Base-by-base conservation (phyloP, 2,329 filamentous ascomycete genomes). In the Trichoderma sp. region DNA sequence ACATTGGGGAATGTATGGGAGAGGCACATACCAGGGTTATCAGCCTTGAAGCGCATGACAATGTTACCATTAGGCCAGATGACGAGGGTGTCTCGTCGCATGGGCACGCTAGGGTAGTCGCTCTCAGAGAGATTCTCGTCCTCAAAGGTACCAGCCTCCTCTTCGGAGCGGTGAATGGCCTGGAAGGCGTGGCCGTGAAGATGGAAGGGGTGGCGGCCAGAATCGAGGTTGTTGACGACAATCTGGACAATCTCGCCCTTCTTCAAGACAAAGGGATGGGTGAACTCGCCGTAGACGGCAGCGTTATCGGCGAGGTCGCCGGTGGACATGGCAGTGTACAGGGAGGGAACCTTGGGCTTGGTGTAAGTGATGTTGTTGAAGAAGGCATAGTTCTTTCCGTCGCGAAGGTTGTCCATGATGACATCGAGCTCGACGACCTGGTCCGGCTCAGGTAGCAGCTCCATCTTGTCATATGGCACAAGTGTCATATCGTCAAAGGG, bases 331-430 rank as follows among this genome's bases (percentile, higher is more conserved):
- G 87, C 93, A 0, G 92, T 93, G 84, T 94, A 97, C 0, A 97
- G 85, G 0, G 91, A 90, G 0, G 94, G 94, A 0, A 97, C 93
- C 79, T 93, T 93, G 63, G 92, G 93, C 0, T 82, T 71, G 4
- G 88, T 87, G 79, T 95, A 97, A 34, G 92, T 93, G 74, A 93
- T 88, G 80, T 93, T 90, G 84, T 95, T 95, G 83, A 93, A 89
- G 81, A 91, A 90, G 73, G 89, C 90, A 71, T 85, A 85, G 78
- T 85, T 86, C 64, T 86, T 86, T 6, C 91, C 91, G 72, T 93
- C 85, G 21, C 84, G 83, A 3, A 91, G 84, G 65, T 89, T 88
- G 74, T 87, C 84, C 84, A 89, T 89, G 80, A 88, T 87, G 32
- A 93, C 86, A 73, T 88, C 84, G 3, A 96, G 84, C 57, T 87